These are phyloP conservation scores for Solanum pinnatisectum DNA, from an alignment of 257 asterid genomes.

Conservation along the genomic window DNA sequence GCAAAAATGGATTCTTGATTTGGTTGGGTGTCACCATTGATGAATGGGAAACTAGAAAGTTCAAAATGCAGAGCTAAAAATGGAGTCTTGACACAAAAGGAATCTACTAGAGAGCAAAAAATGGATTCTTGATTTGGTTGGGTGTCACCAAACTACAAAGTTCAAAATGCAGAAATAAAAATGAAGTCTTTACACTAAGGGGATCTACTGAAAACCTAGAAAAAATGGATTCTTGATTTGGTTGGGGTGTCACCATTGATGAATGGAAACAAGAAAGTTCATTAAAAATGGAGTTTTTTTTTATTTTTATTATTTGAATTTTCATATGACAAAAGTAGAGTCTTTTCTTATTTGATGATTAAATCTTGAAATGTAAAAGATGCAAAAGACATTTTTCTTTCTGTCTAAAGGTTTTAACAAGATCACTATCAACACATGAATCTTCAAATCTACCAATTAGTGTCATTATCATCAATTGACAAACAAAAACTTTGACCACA, in stretches of 20 bases:
- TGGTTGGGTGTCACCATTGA: background rate
- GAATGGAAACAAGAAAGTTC: background rate
- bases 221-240: background rate
- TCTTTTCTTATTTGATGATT: background rate
- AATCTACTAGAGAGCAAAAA: too few relatives aligned
- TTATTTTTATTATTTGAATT: background rate
- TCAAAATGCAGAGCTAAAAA: background rate
- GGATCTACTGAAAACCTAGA: background rate
- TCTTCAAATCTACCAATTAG: slow-evolving; percentile 43
- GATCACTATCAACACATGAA: background rate
- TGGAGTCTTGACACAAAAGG: background rate
- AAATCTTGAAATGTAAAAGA: background rate
- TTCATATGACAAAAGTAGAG: background rate
- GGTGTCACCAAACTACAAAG: background rate
- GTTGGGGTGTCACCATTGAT: background rate
- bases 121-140: background rate
- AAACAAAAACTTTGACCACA: slow-evolving; percentile 22
- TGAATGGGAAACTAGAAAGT: too few relatives aligned
- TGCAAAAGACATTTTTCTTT: background rate
- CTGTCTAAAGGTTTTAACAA: background rate
- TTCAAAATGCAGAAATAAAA: background rate
- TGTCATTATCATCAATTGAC: slow-evolving; percentile 29
- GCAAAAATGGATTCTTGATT: background rate
- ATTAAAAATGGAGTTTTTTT: background rate
- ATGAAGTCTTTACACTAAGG: background rate